Conservation (phyloP, 768 basidiomycete genomes). For the Suillus placidus region DNA sequence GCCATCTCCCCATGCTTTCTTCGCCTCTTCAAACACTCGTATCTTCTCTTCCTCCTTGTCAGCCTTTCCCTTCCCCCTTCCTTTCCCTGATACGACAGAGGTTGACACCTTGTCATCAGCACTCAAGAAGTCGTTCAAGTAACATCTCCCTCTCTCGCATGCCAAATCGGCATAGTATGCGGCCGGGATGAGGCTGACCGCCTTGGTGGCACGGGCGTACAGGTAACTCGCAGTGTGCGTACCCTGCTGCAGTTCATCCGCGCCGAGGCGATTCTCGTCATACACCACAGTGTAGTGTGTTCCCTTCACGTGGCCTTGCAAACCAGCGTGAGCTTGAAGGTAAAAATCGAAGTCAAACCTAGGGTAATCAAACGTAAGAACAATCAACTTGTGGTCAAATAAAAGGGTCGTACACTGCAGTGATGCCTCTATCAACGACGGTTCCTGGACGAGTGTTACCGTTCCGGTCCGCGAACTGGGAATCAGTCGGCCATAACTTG, state of each 20-base stretch:
- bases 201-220: conserved; percentile 82
- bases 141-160: conserved; percentile 78
- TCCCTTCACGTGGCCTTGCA: conserved; percentile 70
- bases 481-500: conserved; percentile 59
- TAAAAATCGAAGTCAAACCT: conserved; percentile 71
- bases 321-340: conserved; percentile 72
- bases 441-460: conserved; percentile 83
- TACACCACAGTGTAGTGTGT: conserved; percentile 83
- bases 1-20: conserved; percentile 53
- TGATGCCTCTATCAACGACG: conserved; percentile 78
- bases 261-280: conserved; percentile 70
- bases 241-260: conserved; percentile 75
- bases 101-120: conserved; percentile 51
- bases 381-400: conserved; percentile 19
- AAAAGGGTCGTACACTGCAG: conserved; percentile 54
- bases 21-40: conserved; percentile 52
- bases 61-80: conserved; percentile 34
- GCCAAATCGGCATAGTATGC: conserved; percentile 85
- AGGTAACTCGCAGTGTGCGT: conserved; percentile 71
- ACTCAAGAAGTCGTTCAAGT: conserved; percentile 71
- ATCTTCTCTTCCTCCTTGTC: conserved; percentile 37
- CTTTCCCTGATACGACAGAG: conserved; percentile 33
- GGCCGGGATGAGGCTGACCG: conserved; percentile 78
- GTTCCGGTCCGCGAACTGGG: conserved; percentile 55
- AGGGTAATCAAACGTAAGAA: neutral